A percentile compares a stretch with the other conserved stretches of the same genome.
These are phyloP conservation scores for Arthrobotrys megalospora DNA, from an alignment of 2,329 filamentous ascomycete genomes.

Conservation along the genomic window DNA sequence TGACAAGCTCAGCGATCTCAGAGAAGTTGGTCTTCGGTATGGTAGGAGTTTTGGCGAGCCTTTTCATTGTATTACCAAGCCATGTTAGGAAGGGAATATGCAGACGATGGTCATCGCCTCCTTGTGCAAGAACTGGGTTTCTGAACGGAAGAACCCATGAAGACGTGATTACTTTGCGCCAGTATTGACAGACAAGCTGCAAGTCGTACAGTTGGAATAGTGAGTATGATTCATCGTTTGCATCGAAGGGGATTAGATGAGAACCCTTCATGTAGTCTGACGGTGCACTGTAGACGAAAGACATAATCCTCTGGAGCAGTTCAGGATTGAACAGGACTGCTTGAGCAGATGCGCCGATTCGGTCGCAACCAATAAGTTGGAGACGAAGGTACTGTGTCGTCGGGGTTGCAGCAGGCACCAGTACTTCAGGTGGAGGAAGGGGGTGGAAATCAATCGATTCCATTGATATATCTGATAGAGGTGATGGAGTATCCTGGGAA, in stretches of 20 bases:
- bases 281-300: constrained; percentile 22
- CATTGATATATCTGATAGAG: background rate
- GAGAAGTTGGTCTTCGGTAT: background rate
- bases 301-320: constrained; percentile 14
- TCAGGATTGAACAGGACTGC: constrained; percentile 12
- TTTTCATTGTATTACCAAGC: constrained; percentile 24
- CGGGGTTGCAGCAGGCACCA: no score
- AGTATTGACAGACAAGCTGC: constrained; percentile 3
- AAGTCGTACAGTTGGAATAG: background rate
- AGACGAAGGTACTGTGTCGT: no score
- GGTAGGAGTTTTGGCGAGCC: background rate
- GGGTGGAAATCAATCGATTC: background rate
- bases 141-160: constrained; percentile 10
- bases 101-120: constrained; percentile 1
- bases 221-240: background rate
- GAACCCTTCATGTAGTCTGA: constrained; percentile 24
- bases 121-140: background rate
- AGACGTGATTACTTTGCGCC: background rate
- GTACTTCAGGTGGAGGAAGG: background rate
- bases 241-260: background rate
- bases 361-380: background rate
- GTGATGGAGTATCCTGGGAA: background rate
- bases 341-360: background rate
- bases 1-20: background rate
- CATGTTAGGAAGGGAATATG: constrained; percentile 45